phyloP scores from a whole-genome alignment of 768 basidiomycete genomes.

The Boletus huronensis region DNA sequence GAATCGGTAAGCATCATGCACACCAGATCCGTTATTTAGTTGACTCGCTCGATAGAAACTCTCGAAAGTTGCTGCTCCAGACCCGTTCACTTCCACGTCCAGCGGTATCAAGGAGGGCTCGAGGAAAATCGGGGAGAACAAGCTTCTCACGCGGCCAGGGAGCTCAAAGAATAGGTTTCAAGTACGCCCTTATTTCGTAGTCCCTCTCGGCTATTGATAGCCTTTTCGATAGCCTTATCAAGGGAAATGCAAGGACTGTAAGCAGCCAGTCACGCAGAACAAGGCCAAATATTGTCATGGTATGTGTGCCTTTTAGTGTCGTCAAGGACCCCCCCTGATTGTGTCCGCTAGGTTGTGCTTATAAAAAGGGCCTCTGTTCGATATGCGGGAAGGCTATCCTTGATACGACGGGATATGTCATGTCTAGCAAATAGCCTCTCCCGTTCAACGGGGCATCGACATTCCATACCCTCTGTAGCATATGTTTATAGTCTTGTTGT shows the following conservation, averaged over 20 bases:
- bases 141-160: constrained; percentile 67
- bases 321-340: constrained; percentile 2
- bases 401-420: constrained; percentile 78
- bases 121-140: constrained; percentile 82
- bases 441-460: background rate
- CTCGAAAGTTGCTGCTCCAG: constrained; percentile 85
- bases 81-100: constrained; percentile 77
- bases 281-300: constrained; percentile 88
- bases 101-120: constrained; percentile 74
- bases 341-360: constrained; percentile 65
- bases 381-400: constrained; percentile 87
- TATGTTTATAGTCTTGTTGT: constrained; percentile 11
- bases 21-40: background rate
- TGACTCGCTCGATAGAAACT: constrained; percentile 59
- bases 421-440: constrained; percentile 68
- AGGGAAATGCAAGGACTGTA: constrained; percentile 85
- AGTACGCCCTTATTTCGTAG: constrained; percentile 40
- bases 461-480: constrained; percentile 26
- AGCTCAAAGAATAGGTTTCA: constrained; percentile 75
- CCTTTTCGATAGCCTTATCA: constrained; percentile 63
- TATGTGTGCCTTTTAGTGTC: constrained; percentile 32
- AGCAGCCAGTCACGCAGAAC: constrained; percentile 80
- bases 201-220: constrained; percentile 1
- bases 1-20: constrained; percentile 50
- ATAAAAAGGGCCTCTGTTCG: constrained; percentile 81